Conservation (phyloP, 202 grass and related monocot species). For the Miscanthus sacchariflorus region DNA sequence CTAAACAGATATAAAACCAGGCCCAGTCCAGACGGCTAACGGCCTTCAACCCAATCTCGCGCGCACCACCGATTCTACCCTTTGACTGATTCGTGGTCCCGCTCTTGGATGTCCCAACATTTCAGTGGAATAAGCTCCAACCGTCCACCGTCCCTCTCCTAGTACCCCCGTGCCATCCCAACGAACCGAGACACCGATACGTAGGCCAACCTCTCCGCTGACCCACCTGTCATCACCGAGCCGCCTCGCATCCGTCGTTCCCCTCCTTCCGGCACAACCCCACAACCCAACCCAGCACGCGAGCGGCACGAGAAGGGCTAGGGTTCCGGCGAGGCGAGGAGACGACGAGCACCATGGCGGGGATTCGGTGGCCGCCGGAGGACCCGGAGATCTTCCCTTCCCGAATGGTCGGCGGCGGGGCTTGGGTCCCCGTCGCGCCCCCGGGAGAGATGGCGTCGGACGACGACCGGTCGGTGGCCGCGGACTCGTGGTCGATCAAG, state of each 20-base stretch:
- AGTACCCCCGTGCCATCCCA: not conserved
- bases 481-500: slow-evolving; percentile 99
- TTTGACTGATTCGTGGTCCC: not conserved
- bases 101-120: accelerated
- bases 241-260: slow-evolving; percentile 21
- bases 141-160: not conserved
- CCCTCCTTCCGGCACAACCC: slow-evolving; percentile 37
- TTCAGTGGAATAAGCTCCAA: not conserved
- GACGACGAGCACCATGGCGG: slow-evolving; percentile 61
- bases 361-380: slow-evolving; percentile 87
- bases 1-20: not conserved
- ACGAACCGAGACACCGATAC: slow-evolving; percentile 13
- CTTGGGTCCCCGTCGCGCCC: slow-evolving; percentile 33
- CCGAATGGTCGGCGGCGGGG: slow-evolving; percentile 50
- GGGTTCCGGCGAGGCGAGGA: slow-evolving; percentile 49
- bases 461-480: slow-evolving; percentile 93
- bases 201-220: not conserved
- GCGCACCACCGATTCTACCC: not conserved
- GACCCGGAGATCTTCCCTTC: slow-evolving; percentile 75
- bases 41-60: not conserved
- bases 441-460: slow-evolving; percentile 75
- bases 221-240: slow-evolving; percentile 28
- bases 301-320: slow-evolving; percentile 24
- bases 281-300: slow-evolving; percentile 39
- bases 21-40: slow-evolving; percentile 4